These are phyloP conservation scores for Aegilops speltoides DNA, from an alignment of 176 grass and related monocot genomes.

Conservation along the genomic window DNA sequence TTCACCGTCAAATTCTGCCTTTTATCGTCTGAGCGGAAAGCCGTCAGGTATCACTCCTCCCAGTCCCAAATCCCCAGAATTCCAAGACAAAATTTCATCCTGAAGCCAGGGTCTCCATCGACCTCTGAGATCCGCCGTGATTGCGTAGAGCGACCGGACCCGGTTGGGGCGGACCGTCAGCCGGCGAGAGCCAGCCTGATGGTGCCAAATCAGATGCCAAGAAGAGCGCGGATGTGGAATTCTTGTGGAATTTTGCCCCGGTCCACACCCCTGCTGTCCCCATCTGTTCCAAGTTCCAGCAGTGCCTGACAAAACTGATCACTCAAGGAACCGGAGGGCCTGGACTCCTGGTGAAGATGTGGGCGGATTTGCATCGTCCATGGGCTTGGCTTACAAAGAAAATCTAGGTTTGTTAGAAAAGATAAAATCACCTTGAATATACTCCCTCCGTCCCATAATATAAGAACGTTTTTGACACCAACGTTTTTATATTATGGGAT, in stretches of 20 bases:
- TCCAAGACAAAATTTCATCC: background rate
- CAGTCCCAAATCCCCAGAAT: background rate
- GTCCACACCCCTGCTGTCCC: background rate
- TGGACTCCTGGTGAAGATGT: background rate
- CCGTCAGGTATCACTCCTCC: background rate
- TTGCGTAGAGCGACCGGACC: constrained; percentile 28
- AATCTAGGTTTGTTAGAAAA: background rate
- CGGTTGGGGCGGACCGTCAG: background rate
- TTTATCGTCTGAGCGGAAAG: background rate
- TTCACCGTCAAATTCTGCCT: background rate
- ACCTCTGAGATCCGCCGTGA: background rate
- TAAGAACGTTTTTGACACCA: too few relatives aligned
- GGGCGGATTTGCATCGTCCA: background rate
- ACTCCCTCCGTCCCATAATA: too few relatives aligned
- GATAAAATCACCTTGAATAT: too few relatives aligned
- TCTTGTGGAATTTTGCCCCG: background rate
- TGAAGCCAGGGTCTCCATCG: background rate
- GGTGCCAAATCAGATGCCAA: background rate
- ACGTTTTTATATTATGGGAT: too few relatives aligned
- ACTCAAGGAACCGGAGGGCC: background rate
- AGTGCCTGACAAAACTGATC: background rate
- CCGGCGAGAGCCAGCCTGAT: background rate
- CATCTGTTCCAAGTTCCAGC: background rate
- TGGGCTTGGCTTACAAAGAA: background rate
- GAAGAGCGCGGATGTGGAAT: background rate